A percentile compares a stretch with the other conserved stretches of the same genome.
phyloP scores from a whole-genome alignment of 2,329 filamentous ascomycete species.

The Arthrobotrys sinensis region DNA sequence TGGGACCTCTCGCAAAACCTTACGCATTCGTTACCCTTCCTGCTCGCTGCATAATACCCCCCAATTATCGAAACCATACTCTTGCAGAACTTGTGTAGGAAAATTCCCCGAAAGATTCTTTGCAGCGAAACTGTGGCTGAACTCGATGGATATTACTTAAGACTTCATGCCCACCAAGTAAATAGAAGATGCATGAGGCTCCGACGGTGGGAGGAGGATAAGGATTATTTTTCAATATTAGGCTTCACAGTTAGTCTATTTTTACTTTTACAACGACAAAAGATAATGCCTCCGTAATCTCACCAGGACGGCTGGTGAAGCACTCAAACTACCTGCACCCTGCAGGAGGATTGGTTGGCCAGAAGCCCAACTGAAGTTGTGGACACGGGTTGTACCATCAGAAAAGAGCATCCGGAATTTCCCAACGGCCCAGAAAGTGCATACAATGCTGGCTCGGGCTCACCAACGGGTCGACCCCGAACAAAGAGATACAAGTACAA shows the following conservation, averaged over 20 bases:
- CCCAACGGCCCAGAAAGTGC: constrained; percentile 40
- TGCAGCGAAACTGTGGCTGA: constrained; percentile 24
- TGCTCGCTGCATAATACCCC: constrained; percentile 20
- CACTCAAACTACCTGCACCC: constrained; percentile 26
- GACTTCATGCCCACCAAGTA: constrained; percentile 15
- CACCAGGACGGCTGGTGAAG: constrained; percentile 28
- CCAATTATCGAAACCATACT: constrained; percentile 25
- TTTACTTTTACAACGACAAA: constrained; percentile 19
- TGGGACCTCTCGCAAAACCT: constrained; percentile 30
- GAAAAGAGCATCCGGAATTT: constrained; percentile 30
- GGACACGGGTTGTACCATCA: constrained; percentile 16
- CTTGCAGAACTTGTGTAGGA: constrained; percentile 8
- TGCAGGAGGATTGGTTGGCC: constrained; percentile 16
- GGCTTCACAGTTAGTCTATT: constrained; percentile 20
- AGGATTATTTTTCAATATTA: constrained; percentile 11
- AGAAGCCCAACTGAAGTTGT: constrained; percentile 27
- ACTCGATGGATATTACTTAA: constrained; percentile 21
- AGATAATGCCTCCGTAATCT: constrained; percentile 27
- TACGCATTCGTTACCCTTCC: constrained; percentile 24
- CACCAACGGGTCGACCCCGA: constrained; percentile 17
- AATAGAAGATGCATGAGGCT: neutral
- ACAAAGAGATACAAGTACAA: constrained; percentile 24
- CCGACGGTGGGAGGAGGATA: constrained; percentile 23
- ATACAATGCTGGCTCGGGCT: neutral
- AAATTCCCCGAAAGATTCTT: constrained; percentile 20